Percentiles rank a stretch among this genome's conserved stretches.
Evolutionary conservation across 306 rosid genomes (phyloP).

Genomic region (Vicia sativa): DNA sequence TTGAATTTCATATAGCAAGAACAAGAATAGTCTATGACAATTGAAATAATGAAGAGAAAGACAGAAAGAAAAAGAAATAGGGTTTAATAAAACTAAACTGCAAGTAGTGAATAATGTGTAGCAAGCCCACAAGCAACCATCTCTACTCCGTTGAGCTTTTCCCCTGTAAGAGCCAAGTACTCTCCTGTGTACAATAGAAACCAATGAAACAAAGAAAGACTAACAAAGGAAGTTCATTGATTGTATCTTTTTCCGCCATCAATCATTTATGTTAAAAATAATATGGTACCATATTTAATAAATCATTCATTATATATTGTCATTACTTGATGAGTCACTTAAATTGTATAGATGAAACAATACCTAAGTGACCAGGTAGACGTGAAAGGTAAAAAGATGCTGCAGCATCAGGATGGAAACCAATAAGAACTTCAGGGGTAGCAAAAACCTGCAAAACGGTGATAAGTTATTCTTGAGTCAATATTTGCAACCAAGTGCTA

Average conservation of each 20-base stretch:
- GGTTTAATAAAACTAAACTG: slow-evolving; percentile 58
- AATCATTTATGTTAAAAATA: no score
- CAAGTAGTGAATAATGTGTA: slow-evolving; percentile 71
- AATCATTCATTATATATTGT: no score
- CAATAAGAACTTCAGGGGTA: slow-evolving; percentile 91
- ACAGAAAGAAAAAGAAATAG: slow-evolving; percentile 11
- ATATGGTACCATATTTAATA: no score
- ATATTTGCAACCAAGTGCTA: neutral
- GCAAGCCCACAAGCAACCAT: slow-evolving; percentile 91
- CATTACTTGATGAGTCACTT: neutral
- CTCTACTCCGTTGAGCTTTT: slow-evolving; percentile 75
- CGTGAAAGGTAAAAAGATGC: slow-evolving; percentile 93
- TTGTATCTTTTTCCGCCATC: neutral
- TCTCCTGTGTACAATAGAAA: slow-evolving; percentile 64
- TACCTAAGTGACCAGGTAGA: slow-evolving; percentile 89
- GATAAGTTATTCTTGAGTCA: slow-evolving; percentile 29
- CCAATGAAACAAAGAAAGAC: slow-evolving; percentile 30
- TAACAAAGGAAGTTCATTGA: slow-evolving; percentile 3
- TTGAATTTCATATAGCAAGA: slow-evolving; percentile 8
- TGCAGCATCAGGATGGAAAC: slow-evolving; percentile 97
- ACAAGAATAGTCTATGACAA: slow-evolving; percentile 17
- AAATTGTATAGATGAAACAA: slow-evolving; percentile 16
- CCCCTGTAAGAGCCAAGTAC: slow-evolving; percentile 88
- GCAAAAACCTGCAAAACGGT: slow-evolving; percentile 70
- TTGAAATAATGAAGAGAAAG: neutral